phyloP scores from a whole-genome alignment of 2,329 filamentous ascomycete species.

The Hansfordia pulvinata region DNA sequence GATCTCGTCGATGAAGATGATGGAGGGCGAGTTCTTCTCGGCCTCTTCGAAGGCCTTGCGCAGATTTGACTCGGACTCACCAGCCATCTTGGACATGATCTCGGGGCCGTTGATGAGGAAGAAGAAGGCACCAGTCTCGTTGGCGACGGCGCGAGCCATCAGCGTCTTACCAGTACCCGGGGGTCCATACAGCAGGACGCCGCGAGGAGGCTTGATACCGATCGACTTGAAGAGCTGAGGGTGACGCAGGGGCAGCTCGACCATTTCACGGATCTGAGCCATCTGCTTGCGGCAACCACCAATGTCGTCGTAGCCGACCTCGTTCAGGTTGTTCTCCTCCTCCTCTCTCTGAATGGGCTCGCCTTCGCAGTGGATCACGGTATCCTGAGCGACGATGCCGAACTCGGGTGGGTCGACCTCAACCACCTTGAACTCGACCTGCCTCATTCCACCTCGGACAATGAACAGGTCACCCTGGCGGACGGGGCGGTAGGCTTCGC shows the following conservation, averaged over 20 bases:
- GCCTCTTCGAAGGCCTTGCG: slow-evolving; percentile 99
- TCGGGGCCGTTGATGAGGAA: slow-evolving; percentile 99
- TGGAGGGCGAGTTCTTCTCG: slow-evolving; percentile 97
- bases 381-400: slow-evolving; percentile 97
- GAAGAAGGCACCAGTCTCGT: slow-evolving; percentile 98
- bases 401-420: slow-evolving; percentile 98
- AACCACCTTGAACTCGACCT: slow-evolving; percentile 99
- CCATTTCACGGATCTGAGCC: slow-evolving; percentile 98
- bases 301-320: slow-evolving; percentile 98
- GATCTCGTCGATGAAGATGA: slow-evolving; percentile 99
- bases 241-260: slow-evolving; percentile 91
- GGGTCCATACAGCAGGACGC: slow-evolving; percentile 92
- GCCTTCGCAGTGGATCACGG: slow-evolving; percentile 96
- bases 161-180: slow-evolving; percentile 99
- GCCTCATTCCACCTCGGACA: slow-evolving; percentile 93
- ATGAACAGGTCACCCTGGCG: slow-evolving; percentile 97
- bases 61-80: slow-evolving; percentile 96
- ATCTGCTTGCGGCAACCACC: slow-evolving; percentile 99
- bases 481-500: slow-evolving; percentile 94
- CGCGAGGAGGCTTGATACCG: slow-evolving; percentile 97
- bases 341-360: slow-evolving; percentile 94
- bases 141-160: slow-evolving; percentile 96
- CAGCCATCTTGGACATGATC: slow-evolving; percentile 99
- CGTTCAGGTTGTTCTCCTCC: slow-evolving; percentile 97
- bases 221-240: slow-evolving; percentile 99